A percentile compares a stretch with the other conserved stretches of the same genome.
These are phyloP conservation scores for Lasiodiplodia citricola DNA, from an alignment of 2,329 filamentous ascomycete genomes.

Conservation along the genomic window DNA sequence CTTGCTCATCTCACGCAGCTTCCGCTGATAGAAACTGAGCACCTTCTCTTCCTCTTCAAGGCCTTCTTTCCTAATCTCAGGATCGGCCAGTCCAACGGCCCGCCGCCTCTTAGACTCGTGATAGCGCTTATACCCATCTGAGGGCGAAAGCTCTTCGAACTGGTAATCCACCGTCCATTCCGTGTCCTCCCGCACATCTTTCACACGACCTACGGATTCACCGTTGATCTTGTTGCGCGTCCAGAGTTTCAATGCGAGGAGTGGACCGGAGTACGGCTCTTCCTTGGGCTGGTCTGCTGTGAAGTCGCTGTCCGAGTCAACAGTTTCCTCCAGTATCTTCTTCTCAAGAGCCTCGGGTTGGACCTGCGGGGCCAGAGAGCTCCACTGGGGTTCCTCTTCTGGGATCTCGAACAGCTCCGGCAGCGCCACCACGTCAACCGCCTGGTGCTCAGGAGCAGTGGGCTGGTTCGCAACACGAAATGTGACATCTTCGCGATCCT, in stretches of 20 bases:
- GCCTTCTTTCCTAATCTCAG: conserved; percentile 29
- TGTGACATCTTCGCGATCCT: conserved; percentile 37
- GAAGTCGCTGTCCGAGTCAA: background rate
- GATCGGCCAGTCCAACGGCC: background rate
- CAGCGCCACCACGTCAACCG: background rate
- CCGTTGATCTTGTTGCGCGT: conserved; percentile 76
- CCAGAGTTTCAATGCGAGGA: conserved; percentile 72
- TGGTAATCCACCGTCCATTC: conserved; percentile 77
- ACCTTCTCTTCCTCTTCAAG: conserved; percentile 46
- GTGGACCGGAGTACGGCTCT: background rate
- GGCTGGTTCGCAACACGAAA: background rate
- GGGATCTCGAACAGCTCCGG: conserved; percentile 18
- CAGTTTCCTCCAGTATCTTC: background rate
- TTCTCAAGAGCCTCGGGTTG: conserved; percentile 27
- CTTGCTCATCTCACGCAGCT: conserved; percentile 55
- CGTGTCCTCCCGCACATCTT: conserved; percentile 50
- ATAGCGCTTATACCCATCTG: background rate
- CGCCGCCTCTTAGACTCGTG: conserved; percentile 52
- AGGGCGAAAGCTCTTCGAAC: conserved; percentile 6
- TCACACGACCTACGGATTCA: conserved; percentile 65
- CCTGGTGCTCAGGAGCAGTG: background rate
- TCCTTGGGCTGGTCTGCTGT: background rate
- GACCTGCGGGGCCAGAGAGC: conserved; percentile 6
- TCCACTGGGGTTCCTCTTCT: conserved; percentile 11
- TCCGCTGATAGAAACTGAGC: conserved; percentile 48